These are phyloP conservation scores for Dioscorea zingiberensis DNA, from an alignment of 106 monocot species.

Conservation along the genomic window DNA sequence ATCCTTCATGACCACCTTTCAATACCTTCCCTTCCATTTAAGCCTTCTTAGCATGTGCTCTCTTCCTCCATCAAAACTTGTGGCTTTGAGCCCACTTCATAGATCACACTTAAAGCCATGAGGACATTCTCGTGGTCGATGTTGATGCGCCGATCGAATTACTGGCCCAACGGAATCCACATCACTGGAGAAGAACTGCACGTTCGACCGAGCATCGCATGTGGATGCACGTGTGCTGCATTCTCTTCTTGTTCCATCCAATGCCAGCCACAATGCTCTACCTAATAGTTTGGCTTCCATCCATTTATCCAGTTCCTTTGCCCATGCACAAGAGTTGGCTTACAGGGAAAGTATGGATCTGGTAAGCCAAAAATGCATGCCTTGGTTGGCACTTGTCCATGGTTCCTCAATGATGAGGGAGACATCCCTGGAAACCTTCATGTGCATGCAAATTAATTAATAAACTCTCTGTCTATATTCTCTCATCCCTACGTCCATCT, in stretches of 20 bases:
- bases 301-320: neutral
- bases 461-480: too few relatives aligned
- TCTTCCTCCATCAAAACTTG: neutral
- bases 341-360: neutral
- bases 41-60: slow-evolving; percentile 1
- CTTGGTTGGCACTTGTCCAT: neutral
- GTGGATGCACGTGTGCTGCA: neutral
- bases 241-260: neutral
- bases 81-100: neutral
- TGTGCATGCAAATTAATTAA: too few relatives aligned
- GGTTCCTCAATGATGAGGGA: neutral
- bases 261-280: neutral
- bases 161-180: neutral
- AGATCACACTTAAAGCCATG: neutral
- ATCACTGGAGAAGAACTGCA: neutral
- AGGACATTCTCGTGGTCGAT: neutral
- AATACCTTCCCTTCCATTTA: neutral
- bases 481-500: too few relatives aligned
- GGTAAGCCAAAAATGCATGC: slow-evolving; percentile 5
- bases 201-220: neutral
- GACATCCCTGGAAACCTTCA: neutral
- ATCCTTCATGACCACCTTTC: neutral
- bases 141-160: neutral
- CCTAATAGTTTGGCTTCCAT: neutral
- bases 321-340: neutral